phyloP scores from a whole-genome alignment of 257 asterid genomes.

The Lycium ferocissimum region DNA sequence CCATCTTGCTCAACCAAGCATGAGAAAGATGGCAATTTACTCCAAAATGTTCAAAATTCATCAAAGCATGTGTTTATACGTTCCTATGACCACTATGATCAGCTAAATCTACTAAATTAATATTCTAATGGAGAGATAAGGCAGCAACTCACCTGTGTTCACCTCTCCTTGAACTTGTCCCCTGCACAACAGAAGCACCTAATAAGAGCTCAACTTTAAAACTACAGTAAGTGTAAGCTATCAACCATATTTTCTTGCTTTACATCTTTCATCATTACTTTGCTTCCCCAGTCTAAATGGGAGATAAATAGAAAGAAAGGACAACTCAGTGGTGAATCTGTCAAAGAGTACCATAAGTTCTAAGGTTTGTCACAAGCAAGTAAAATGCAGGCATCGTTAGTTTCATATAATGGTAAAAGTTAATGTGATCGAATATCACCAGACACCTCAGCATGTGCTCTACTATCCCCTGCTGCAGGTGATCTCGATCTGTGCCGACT shows the following conservation, averaged over 20 bases:
- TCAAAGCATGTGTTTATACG: neutral
- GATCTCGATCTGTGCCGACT: slow-evolving; percentile 75
- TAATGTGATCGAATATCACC: slow-evolving; percentile 68
- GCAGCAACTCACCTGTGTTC: slow-evolving; percentile 66
- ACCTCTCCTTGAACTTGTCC: slow-evolving; percentile 51
- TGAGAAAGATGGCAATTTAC: neutral
- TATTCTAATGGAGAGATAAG: neutral
- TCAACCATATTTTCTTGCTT: slow-evolving; percentile 14
- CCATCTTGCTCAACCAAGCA: slow-evolving; percentile 16
- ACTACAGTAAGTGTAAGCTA: neutral
- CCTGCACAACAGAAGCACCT: slow-evolving; percentile 58
- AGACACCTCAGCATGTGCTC: slow-evolving; percentile 87
- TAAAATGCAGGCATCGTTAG: neutral
- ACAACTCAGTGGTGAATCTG: neutral
- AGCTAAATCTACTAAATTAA: slow-evolving; percentile 2
- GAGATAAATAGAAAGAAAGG: neutral
- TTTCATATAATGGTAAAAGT: slow-evolving; percentile 21
- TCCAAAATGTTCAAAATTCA: neutral
- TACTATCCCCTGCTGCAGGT: slow-evolving; percentile 57
- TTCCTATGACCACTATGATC: neutral
- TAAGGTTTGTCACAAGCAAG: neutral
- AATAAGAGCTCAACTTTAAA: slow-evolving; percentile 35
- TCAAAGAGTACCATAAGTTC: neutral
- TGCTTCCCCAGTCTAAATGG: slow-evolving; percentile 16
- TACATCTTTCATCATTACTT: neutral